Base-by-base conservation (phyloP, 257 asterid genomes). In the Rhazya stricta region DNA sequence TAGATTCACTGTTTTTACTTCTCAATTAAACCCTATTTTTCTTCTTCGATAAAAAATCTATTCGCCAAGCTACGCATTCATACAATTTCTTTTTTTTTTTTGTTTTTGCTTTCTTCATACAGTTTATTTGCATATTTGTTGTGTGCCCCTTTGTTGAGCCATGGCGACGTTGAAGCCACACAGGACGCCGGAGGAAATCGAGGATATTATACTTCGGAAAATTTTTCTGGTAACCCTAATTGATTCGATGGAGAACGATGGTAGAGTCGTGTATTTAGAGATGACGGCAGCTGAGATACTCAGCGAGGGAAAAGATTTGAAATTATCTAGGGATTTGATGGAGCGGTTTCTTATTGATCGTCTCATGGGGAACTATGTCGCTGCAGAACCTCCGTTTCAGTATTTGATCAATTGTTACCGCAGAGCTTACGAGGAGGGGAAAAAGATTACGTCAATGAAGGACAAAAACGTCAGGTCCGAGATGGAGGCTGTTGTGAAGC, bases 311-410 rank as follows among this genome's bases (percentile, higher is more conserved):
- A 91, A 83, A 79, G 94, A 88, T 36, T 86, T 95, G 79, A 86
- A 74, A 69, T 72, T 95, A 6, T 84, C 94, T 25, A 81, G 97
- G 85, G 96, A 92, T 36, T 76, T 89, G 80, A 83, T 95, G 91
- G 98, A 92, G 84, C 79, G 99, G 79, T 75, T 92, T 69, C 54
- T 94, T 29, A 88, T 94, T 74, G 99, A 94, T 86, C 93, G 98
- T 11, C 84, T 95, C 0, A 91, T 94, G 9, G 94, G 93, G 6
- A 79, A 84, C 72, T 92, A 81, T 57, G 86, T 83, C 8, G 77
- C 84, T 18, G 89, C 94, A 2, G 99, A 92, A 80, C 88, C 90
- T 18, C 97, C 98, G 41, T 92, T 95, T 77, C 84, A 77, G 79
- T 91, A 91, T 80, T 46, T 95, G 53, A 48, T 95, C 43, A 85